phyloP scores from a whole-genome alignment of 108 stramenopile species.

The Cyclotella distinguenda region DNA sequence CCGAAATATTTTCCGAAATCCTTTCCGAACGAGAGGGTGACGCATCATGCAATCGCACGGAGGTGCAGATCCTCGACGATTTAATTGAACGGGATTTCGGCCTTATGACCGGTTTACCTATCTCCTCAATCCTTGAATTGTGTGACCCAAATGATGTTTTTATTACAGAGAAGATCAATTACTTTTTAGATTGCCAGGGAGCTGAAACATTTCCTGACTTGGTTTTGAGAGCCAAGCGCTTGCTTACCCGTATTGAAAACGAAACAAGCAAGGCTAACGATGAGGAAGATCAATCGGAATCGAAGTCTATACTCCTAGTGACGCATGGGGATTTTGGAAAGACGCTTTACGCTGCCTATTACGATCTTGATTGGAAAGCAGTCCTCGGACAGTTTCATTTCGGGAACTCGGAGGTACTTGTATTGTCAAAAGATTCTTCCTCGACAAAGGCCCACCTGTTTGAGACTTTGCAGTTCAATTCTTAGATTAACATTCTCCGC shows the following conservation, averaged over 20 bases:
- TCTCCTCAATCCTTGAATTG: conserved; percentile 35
- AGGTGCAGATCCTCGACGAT: conserved; percentile 32
- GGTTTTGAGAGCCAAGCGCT: conserved; percentile 35
- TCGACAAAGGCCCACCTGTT: conserved; percentile 46
- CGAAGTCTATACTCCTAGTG: conserved; percentile 40
- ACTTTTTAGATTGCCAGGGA: conserved; percentile 52
- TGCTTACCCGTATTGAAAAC: conserved; percentile 24
- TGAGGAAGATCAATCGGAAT: not conserved
- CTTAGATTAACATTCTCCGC: conserved; percentile 8
- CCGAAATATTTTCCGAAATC: conserved; percentile 39
- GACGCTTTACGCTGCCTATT: conserved; percentile 58
- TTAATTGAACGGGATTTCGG: conserved; percentile 57
- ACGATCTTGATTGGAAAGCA: conserved; percentile 50
- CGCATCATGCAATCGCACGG: not conserved
- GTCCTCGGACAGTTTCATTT: conserved; percentile 58
- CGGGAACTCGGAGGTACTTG: conserved; percentile 50
- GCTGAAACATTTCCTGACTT: conserved; percentile 62
- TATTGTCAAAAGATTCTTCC: conserved; percentile 42
- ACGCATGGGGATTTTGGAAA: conserved; percentile 64
- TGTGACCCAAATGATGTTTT: conserved; percentile 38
- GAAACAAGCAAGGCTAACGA: not conserved
- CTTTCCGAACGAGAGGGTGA: not conserved
- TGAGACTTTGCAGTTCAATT: conserved; percentile 28
- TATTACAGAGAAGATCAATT: conserved; percentile 42
- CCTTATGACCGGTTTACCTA: conserved; percentile 47